Evolutionary conservation across 2,329 filamentous ascomycete genomes (phyloP), one percentile per base, ranked within the genome.

Genomic region (Colletotrichum sublineola): DNA sequence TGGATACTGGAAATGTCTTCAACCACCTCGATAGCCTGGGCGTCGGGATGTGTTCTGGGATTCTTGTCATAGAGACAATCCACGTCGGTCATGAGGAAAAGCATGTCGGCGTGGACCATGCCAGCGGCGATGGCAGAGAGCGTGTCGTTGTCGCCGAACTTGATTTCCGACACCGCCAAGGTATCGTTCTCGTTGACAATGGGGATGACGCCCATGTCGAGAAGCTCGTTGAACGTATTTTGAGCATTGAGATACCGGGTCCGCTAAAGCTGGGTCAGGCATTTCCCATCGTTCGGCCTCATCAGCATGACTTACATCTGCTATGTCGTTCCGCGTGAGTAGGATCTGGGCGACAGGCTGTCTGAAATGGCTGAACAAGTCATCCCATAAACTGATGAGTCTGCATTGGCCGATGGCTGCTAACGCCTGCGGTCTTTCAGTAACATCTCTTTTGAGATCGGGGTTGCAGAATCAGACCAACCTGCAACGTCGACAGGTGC

Each of bases 161-260:
- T 98, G 84, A 99, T 99, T 88, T 99, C 96, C 56, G 96, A 94
- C 75, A 99, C 96, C 33, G 95, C 94, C 67, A 99, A 85, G 3
- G 96, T 99, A 81, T 99, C 96, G 82, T 99, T 99, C 84, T 99
- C 96, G 79, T 99, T 99, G 75, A 99, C 96, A 77, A 99, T 98
- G 12, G 96, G 96, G 74, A 99, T 97, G 36, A 98, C 96, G 2
- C 95, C 95, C 92, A 98, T 96, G 78, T 95, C 92, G 24, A 99
- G 85, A 58, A 98, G 88, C 81, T 97, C 94, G 64, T 91, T 89
- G 80, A 99, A 94, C 0, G 96, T 98, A 79, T 97, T 98, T 83
- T 98, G 95, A 0, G 96, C 96, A 84, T 99, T 99, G 75, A 95
- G 88, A 81, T 98, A 99, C 86, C 97, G 93, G 38, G 94, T 96